Conservation (phyloP, 2,329 filamentous ascomycete species). For the Xylaria arbuscula region DNA sequence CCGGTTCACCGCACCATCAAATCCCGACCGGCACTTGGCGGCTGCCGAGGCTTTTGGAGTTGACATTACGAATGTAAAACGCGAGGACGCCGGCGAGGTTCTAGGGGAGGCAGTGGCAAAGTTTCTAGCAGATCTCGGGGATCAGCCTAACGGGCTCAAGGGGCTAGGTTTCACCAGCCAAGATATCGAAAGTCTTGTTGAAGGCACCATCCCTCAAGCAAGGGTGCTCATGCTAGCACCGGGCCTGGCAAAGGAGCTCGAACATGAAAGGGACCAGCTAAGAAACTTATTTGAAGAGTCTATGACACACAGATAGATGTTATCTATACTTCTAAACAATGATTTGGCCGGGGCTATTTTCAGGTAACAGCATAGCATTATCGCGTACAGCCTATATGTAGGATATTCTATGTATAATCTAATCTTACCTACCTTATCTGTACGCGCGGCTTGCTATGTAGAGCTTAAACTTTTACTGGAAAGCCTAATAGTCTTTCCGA, state of each 20-base stretch:
- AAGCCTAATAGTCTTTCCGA: constrained; percentile 27
- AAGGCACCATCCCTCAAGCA: constrained; percentile 93
- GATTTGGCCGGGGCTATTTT: not conserved
- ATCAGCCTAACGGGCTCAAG: constrained; percentile 89
- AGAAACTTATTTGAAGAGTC: constrained; percentile 73
- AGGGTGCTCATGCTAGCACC: constrained; percentile 93
- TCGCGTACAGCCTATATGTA: not conserved
- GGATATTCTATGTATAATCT: not conserved
- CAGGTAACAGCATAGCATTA: not conserved
- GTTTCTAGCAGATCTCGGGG: constrained; percentile 85
- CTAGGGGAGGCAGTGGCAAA: constrained; percentile 82
- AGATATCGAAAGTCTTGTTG: constrained; percentile 85
- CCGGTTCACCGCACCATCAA: constrained; percentile 89
- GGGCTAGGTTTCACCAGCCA: constrained; percentile 80
- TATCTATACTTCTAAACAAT: not conserved
- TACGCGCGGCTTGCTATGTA: not conserved
- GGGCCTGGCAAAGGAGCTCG: constrained; percentile 75
- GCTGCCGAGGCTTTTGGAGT: constrained; percentile 93
- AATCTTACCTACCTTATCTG: not conserved
- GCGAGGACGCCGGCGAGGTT: constrained; percentile 88
- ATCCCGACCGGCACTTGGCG: constrained; percentile 89
- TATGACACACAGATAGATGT: constrained; percentile 54
- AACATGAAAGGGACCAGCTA: constrained; percentile 78
- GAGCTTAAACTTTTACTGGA: not conserved
- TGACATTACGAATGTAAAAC: constrained; percentile 87